Evolutionary conservation across 345 rosid genomes (phyloP).

Genomic region (Psidium guajava): DNA sequence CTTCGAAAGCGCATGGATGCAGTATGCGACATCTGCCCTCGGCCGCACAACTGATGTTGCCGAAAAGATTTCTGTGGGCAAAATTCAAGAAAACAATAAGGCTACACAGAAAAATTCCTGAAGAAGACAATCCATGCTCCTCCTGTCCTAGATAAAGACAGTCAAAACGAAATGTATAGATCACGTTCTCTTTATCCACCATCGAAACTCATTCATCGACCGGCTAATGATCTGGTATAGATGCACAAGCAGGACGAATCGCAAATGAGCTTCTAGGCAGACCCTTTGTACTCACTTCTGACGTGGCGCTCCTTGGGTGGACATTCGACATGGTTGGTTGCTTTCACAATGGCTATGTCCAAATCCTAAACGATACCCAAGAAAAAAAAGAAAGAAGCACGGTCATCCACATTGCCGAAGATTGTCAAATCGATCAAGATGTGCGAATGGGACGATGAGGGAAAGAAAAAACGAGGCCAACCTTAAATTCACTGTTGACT

Average conservation of each 20-base stretch:
- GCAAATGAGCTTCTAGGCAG: neutral
- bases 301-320: conserved; percentile 98
- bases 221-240: neutral
- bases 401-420: neutral
- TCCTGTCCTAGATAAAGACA: neutral
- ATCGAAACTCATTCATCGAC: neutral
- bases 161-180: neutral
- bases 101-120: neutral
- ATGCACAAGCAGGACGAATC: neutral
- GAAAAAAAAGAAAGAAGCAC: neutral
- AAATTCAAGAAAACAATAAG: neutral
- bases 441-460: neutral
- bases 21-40: conserved; percentile 90
- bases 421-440: neutral
- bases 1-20: conserved; percentile 77
- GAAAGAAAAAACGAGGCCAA: conserved; percentile 8
- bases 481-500: conserved; percentile 98
- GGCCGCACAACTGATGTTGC: conserved; percentile 87
- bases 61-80: conserved; percentile 51
- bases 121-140: neutral
- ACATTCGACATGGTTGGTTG: conserved; percentile 88
- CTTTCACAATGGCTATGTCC: conserved; percentile 94
- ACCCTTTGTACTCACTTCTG: conserved; percentile 40
- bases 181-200: neutral
- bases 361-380: conserved; percentile 36